These are phyloP conservation scores for Fusarium falciforme DNA, from an alignment of 2,329 filamentous ascomycete genomes.

Conservation along the genomic window DNA sequence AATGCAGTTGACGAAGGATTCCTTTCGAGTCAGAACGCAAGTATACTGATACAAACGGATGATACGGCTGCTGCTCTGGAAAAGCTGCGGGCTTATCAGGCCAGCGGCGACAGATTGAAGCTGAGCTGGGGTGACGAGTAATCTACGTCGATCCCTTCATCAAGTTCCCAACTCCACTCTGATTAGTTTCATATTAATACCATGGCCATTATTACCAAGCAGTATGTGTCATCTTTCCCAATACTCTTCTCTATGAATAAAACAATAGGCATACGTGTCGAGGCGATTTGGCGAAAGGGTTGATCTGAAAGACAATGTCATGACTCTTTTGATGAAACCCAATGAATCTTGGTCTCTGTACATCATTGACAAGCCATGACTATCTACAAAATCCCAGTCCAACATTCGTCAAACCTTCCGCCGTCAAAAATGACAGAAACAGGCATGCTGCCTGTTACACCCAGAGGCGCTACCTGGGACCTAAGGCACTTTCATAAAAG, in stretches of 20 bases:
- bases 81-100: neutral
- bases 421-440: neutral
- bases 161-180: neutral
- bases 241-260: neutral
- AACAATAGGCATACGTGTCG: neutral
- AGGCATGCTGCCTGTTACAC: neutral
- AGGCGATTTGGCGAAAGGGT: neutral
- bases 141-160: neutral
- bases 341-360: neutral
- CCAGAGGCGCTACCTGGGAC: neutral
- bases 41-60: neutral
- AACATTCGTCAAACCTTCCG: neutral
- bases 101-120: neutral
- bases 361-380: neutral
- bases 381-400: neutral
- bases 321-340: neutral
- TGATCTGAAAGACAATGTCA: neutral
- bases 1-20: slow-evolving; percentile 2
- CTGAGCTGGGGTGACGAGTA: neutral
- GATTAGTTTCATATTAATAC: neutral
- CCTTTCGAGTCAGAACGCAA: neutral
- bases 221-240: neutral
- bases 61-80: neutral
- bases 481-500: neutral
- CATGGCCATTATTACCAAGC: neutral